Conservation (phyloP, 331 rosid genomes). For the Pyracantha coccinea region DNA sequence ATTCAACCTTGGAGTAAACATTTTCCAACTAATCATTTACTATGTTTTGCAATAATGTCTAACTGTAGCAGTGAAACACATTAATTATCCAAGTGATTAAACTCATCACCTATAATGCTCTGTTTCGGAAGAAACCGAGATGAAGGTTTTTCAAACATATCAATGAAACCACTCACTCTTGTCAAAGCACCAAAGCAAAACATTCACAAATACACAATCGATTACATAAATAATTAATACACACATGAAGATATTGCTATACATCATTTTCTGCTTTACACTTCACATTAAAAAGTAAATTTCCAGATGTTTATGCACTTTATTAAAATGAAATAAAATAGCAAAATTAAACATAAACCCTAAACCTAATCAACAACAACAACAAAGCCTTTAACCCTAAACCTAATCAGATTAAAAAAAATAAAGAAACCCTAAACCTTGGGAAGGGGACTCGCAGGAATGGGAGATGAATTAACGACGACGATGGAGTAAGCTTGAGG, state of each 20-base stretch:
- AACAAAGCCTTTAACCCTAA: too few species aligned
- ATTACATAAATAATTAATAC: not conserved
- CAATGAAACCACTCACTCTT: not conserved
- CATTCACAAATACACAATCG: not conserved
- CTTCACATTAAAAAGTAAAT: too few species aligned
- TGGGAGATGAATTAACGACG: not conserved
- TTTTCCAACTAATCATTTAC: not conserved
- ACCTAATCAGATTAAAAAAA: not conserved
- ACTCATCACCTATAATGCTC: not conserved
- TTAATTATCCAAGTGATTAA: not conserved
- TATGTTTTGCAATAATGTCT: not conserved
- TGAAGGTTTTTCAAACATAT: not conserved
- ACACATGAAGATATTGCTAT: not conserved
- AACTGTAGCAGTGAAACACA: not conserved
- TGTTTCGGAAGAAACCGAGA: not conserved
- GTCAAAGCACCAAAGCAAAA: not conserved
- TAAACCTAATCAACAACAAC: not conserved
- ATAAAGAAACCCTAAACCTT: not conserved
- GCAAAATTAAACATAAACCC: not conserved
- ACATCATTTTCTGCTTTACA: not conserved
- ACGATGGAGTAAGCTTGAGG: not conserved
- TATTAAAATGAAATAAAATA: not conserved
- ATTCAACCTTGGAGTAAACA: not conserved
- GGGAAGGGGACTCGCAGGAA: not conserved
- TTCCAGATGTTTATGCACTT: not conserved